Base-by-base conservation (phyloP, 1,139 yeast genomes). In the Trichomonascaceae sp. region DNA sequence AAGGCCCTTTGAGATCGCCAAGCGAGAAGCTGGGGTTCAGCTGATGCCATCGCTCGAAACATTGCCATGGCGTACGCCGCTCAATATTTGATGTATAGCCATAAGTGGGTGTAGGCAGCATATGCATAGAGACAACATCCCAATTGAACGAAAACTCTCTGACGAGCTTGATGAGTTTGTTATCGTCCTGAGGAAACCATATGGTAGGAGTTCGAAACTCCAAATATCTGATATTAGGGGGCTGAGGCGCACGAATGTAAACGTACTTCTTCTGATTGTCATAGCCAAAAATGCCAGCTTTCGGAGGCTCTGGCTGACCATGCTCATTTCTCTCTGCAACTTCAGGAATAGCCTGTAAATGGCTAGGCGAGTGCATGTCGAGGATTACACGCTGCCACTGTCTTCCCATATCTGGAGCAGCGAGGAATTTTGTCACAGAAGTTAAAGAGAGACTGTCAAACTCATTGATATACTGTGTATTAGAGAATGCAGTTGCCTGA, bases 51-150 rank as follows among this genome's bases (percentile, higher is more conserved):
- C 99, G 76, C 69, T 93, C 99, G 74, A 93, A 93, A 67, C 98
- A 93, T 67, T 91, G 98, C 99, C 99, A 93, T 0, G 99, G 95
- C 0, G 98, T 93, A 65, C 99, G 79, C 63, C 98, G 79, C 69
- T 93, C 98, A 55, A 90, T 88, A 61, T 87, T 90, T 0, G 98
- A 87, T 45, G 84, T 81, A 67, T 88, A 88, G 15, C 85, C 82
- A 65, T 77, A 76, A 0, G 87, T 81, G 1, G 90, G 81, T 53
- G 77, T 76, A 2, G 83, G 78, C 1, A 85, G 75, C 78, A 93
- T 74, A 66, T 86, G 88, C 19, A 91, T 87, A 1, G 97, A 82
- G 15, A 93, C 88, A 50, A 91, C 79, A 57, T 85, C 93, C 99
- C 99, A 93, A 66, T 93, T 93, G 71, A 88, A 90, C 12, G 89